phyloP scores from a whole-genome alignment of 495 filamentous ascomycete species.

The Aspergillus carlsbadensis region DNA sequence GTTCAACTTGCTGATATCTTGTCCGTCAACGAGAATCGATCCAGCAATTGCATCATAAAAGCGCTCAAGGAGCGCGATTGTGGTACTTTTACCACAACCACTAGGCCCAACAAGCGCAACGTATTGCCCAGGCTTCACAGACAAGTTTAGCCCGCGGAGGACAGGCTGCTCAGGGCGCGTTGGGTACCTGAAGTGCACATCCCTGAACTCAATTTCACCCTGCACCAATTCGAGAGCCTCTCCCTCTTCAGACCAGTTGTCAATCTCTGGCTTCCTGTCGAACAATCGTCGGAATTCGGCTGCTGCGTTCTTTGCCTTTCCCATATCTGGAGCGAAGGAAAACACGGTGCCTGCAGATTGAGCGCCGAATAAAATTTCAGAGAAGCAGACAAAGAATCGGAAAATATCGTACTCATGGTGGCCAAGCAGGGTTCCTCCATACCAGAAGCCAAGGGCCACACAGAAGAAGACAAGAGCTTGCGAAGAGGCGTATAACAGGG shows the following conservation, averaged over 20 bases:
- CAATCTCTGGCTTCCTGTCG: constrained; percentile 73
- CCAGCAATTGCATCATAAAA: constrained; percentile 83
- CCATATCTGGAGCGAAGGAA: constrained; percentile 83
- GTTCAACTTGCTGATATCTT: constrained; percentile 71
- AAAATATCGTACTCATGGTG: constrained; percentile 67
- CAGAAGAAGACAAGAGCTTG: constrained; percentile 80
- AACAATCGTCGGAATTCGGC: constrained; percentile 74
- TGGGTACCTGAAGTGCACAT: constrained; percentile 81
- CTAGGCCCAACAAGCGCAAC: constrained; percentile 79
- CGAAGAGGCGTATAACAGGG: constrained; percentile 72
- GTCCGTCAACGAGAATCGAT: constrained; percentile 69
- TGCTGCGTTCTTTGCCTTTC: constrained; percentile 81
- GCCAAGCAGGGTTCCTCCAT: constrained; percentile 78
- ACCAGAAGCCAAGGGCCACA: constrained; percentile 92
- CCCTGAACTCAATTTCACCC: constrained; percentile 72
- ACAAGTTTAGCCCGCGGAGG: constrained; percentile 69
- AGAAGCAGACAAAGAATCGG: constrained; percentile 84
- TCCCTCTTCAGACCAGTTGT: constrained; percentile 78
- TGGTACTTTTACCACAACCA: constrained; percentile 83
- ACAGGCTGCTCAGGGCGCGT: constrained; percentile 78
- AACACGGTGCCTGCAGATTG: constrained; percentile 87
- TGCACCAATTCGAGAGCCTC: constrained; percentile 55
- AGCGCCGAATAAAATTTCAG: constrained; percentile 75
- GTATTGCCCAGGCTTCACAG: constrained; percentile 73
- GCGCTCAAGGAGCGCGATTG: constrained; percentile 75